Percentiles rank a stretch among this genome's conserved stretches.
These are phyloP conservation scores for Rickenella mellea DNA, from an alignment of 768 basidiomycete species.

Conservation along the genomic window DNA sequence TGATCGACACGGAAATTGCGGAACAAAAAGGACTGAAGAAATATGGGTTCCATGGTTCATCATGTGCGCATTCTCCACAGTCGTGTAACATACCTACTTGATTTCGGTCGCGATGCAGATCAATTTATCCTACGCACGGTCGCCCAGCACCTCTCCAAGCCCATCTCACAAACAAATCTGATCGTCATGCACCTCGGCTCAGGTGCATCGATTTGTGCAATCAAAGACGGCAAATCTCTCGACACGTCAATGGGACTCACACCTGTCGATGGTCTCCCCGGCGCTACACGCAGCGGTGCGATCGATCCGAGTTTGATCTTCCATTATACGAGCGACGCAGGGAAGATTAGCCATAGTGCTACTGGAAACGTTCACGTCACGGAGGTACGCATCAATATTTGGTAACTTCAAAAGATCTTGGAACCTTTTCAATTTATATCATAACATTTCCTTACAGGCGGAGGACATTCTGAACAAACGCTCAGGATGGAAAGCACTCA, in stretches of 20 bases:
- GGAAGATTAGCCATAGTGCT: slow-evolving; percentile 46
- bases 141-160: slow-evolving; percentile 40
- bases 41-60: slow-evolving; percentile 88
- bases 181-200: slow-evolving; percentile 85
- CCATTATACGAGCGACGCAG: slow-evolving; percentile 57
- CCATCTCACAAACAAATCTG: slow-evolving; percentile 47
- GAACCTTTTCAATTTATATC: too few species aligned
- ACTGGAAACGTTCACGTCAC: slow-evolving; percentile 25
- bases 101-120: slow-evolving; percentile 26
- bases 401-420: not conserved
- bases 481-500: slow-evolving; percentile 69
- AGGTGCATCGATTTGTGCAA: slow-evolving; percentile 79
- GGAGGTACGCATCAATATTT: slow-evolving; percentile 18
- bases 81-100: not conserved
- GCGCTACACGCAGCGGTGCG: slow-evolving; percentile 76
- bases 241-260: slow-evolving; percentile 93
- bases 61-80: slow-evolving; percentile 34
- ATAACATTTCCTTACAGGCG: slow-evolving; percentile 29
- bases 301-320: slow-evolving; percentile 86
- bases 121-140: slow-evolving; percentile 60
- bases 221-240: slow-evolving; percentile 60
- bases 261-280: slow-evolving; percentile 79
- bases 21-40: slow-evolving; percentile 64
- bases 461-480: slow-evolving; percentile 69
- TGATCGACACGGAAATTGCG: slow-evolving; percentile 58